Evolutionary conservation across 148 eudicot species (phyloP).

Genomic region (Rhododendron griersonianum): DNA sequence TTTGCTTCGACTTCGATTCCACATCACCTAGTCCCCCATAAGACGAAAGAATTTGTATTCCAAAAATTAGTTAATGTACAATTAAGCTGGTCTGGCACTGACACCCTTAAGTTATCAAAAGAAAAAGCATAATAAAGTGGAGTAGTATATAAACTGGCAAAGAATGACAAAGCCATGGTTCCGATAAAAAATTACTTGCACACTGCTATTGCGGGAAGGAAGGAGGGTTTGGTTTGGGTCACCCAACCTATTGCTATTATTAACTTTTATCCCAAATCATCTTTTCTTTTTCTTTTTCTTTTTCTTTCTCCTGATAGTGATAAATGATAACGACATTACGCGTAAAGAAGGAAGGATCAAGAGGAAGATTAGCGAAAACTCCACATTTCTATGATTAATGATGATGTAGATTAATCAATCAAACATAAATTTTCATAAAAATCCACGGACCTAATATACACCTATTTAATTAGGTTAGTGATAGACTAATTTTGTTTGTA

Average conservation of each 20-base stretch:
- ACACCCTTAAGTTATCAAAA: too few species aligned
- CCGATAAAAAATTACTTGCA: too few species aligned
- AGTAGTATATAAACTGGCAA: too few species aligned
- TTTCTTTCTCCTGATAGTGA: neutral
- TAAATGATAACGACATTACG: neutral
- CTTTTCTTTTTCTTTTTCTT: neutral
- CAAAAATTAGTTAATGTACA: too few species aligned
- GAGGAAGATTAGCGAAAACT: neutral
- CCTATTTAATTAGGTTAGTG: conserved; percentile 1
- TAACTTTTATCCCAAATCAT: neutral
- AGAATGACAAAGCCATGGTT: too few species aligned
- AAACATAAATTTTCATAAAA: neutral
- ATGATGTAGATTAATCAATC: neutral
- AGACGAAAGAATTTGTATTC: too few species aligned
- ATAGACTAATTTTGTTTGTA: neutral
- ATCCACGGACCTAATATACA: neutral
- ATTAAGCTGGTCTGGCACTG: too few species aligned
- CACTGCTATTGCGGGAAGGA: too few species aligned
- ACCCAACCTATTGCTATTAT: neutral
- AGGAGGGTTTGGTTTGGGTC: neutral
- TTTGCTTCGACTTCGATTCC: too few species aligned
- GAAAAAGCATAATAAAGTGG: too few species aligned
- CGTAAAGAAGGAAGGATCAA: neutral
- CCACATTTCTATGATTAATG: too few species aligned
- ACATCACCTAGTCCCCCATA: too few species aligned